Conservation (phyloP, 2,329 filamentous ascomycete genomes). For the Capronia epimyces region DNA sequence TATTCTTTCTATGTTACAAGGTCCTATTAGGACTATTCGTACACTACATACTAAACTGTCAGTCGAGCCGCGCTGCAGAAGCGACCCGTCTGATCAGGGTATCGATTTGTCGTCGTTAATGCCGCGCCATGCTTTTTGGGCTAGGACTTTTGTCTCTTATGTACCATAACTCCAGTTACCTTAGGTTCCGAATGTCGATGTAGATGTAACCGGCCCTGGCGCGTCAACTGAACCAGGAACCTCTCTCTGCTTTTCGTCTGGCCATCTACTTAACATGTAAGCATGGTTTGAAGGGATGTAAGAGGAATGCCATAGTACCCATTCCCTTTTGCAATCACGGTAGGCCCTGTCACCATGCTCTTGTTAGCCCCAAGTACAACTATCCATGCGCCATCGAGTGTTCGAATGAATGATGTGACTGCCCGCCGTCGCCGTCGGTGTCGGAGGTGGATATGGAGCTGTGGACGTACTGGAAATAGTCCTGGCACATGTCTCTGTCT, state of each 20-base stretch:
- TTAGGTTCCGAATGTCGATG: background rate
- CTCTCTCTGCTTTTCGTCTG: slow-evolving; percentile 19
- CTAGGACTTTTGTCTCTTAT: background rate
- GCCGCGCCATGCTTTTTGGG: slow-evolving; percentile 3
- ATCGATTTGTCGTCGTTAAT: background rate
- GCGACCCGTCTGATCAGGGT: background rate
- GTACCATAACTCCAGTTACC: background rate
- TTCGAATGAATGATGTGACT: background rate
- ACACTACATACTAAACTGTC: background rate
- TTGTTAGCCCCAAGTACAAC: slow-evolving; percentile 3
- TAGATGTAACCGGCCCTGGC: background rate
- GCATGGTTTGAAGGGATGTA: background rate
- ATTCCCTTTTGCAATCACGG: slow-evolving; percentile 88
- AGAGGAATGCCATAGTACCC: slow-evolving; percentile 57
- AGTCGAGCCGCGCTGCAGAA: background rate
- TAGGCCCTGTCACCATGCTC: slow-evolving; percentile 61
- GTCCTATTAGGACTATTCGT: background rate
- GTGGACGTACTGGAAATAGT: slow-evolving; percentile 82
- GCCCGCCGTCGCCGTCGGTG: too few relatives aligned
- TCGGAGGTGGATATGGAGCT: background rate
- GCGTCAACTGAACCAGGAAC: slow-evolving; percentile 13
- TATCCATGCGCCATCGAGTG: background rate
- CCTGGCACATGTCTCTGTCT: slow-evolving; percentile 80
- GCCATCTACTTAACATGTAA: slow-evolving; percentile 14
- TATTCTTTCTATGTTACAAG: background rate